Conservation (phyloP, 495 filamentous ascomycete species). For the Talaromyces stipitatus region DNA sequence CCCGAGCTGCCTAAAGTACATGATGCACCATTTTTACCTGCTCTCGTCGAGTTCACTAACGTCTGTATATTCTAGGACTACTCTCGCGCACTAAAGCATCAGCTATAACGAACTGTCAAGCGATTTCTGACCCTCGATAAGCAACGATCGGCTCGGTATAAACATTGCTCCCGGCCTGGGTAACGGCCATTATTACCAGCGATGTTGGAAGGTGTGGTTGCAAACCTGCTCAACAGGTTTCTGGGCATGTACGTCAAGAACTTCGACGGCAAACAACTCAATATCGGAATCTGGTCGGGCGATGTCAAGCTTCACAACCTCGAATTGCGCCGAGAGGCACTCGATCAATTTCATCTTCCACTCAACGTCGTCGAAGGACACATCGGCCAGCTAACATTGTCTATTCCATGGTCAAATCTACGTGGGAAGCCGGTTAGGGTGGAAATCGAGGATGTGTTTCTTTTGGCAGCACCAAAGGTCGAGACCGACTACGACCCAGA, state of each 20-base stretch:
- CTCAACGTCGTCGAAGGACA: slow-evolving; percentile 96
- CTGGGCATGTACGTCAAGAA: slow-evolving; percentile 99
- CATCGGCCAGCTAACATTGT: slow-evolving; percentile 79
- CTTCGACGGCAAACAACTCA: slow-evolving; percentile 92
- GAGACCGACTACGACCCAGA: slow-evolving; percentile 88
- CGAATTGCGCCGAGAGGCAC: slow-evolving; percentile 84
- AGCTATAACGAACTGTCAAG: background rate
- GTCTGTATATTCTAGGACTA: background rate
- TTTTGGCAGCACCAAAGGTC: slow-evolving; percentile 88
- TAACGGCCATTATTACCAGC: slow-evolving; percentile 29
- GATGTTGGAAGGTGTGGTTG: slow-evolving; percentile 64
- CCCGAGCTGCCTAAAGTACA: no score
- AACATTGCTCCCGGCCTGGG: slow-evolving; percentile 22
- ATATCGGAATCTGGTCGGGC: slow-evolving; percentile 96
- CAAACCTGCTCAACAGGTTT: slow-evolving; percentile 95
- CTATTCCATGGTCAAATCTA: slow-evolving; percentile 94
- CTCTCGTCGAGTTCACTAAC: background rate
- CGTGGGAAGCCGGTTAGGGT: slow-evolving; percentile 89
- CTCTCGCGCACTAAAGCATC: background rate
- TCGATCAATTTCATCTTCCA: slow-evolving; percentile 91
- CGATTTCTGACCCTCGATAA: background rate
- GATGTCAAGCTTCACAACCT: slow-evolving; percentile 90
- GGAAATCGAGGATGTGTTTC: slow-evolving; percentile 91
- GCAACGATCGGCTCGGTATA: background rate
- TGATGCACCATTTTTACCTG: background rate